Base-by-base conservation (phyloP, 169 alveolate species). In the Plasmodium gonderi region DNA sequence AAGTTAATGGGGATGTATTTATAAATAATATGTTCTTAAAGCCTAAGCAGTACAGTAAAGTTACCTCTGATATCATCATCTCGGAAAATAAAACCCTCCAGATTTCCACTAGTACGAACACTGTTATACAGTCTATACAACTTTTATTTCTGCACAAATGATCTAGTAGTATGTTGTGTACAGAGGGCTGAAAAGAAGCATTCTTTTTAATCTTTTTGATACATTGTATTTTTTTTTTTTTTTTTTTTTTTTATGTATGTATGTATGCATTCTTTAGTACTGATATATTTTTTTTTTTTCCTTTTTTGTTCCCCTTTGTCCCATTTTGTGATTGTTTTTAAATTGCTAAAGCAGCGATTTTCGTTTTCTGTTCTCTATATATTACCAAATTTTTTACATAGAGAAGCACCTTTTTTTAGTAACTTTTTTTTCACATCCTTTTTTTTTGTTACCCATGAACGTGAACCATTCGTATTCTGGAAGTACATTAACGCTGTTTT, bases 81-180 rank as follows among this genome's bases (percentile, higher is more conserved):
- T 42, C 47, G 4, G 74, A 90, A 78, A 45, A 79, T 64, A 90
- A 64, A 47, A 77, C 91, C 4, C 47, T 90, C 0, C 67, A 90
- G 54, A 65, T 90, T 47, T 64, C 94, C 51, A 90, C 94, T 11
- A 79, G 74, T 45, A 90, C 94, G 26, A 90, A 90, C 36, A 90
- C 94, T 26, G 94, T 90, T 44, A 65, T 90, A 42, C 94, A 90
- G 26, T 90, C 94, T 4, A 20, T 90, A 54, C 94, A 90, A 51
- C 42, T 90, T 29, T 4, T 90, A 51, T 90, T 65, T 54, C 90
- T 90, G 11, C 94, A 90, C 47, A 78, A 64, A 38, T 65, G 65
- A 79, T 79, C 31, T 33, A 29, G 44, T 65, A 75, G 14, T 9
- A 38, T 31, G 26, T 75, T 36, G 60, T 29, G 60, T n/a, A 5